phyloP scores from a whole-genome alignment of 1,139 yeast genomes.

The Kluyveromyces marxianus region DNA sequence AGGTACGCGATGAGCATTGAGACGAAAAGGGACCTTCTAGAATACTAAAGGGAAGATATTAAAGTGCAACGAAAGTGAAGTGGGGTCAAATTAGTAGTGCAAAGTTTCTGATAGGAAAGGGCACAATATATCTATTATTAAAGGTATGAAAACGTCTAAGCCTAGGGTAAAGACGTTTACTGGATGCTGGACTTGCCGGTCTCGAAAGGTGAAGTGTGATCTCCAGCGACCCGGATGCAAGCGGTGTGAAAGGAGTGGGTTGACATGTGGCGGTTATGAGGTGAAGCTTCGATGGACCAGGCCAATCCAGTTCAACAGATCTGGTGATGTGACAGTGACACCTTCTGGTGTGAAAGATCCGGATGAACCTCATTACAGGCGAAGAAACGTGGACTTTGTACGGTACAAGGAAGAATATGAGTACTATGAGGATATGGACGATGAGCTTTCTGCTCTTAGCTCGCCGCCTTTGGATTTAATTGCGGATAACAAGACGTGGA shows the following conservation, averaged over 20 bases:
- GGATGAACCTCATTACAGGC: constrained; percentile 32
- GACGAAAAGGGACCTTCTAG: too few species aligned
- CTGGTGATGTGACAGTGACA: constrained; percentile 29
- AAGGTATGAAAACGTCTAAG: constrained; percentile 1
- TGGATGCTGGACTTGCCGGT: constrained; percentile 60
- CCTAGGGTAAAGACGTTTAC: constrained; percentile 39
- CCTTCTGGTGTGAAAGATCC: constrained; percentile 21
- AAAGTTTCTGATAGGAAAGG: too few species aligned
- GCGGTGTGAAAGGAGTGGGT: constrained; percentile 47
- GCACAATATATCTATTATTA: too few species aligned
- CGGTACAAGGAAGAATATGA: constrained; percentile 57
- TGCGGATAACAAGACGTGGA: constrained; percentile 44
- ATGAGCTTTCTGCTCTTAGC: constrained; percentile 57
- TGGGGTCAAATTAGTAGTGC: too few species aligned
- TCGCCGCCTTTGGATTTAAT: constrained; percentile 40
- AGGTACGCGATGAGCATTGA: too few species aligned
- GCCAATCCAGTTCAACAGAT: constrained; percentile 42
- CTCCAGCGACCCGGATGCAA: constrained; percentile 44
- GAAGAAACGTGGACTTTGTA: constrained; percentile 74
- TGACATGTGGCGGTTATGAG: constrained; percentile 75
- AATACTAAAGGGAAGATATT: too few species aligned
- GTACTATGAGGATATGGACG: constrained; percentile 77
- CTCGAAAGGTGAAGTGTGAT: constrained; percentile 56
- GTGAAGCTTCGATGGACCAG: constrained; percentile 73
- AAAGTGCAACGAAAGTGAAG: too few species aligned